Conservation (phyloP, 2,329 filamentous ascomycete species). For the Metarhizium sp. region DNA sequence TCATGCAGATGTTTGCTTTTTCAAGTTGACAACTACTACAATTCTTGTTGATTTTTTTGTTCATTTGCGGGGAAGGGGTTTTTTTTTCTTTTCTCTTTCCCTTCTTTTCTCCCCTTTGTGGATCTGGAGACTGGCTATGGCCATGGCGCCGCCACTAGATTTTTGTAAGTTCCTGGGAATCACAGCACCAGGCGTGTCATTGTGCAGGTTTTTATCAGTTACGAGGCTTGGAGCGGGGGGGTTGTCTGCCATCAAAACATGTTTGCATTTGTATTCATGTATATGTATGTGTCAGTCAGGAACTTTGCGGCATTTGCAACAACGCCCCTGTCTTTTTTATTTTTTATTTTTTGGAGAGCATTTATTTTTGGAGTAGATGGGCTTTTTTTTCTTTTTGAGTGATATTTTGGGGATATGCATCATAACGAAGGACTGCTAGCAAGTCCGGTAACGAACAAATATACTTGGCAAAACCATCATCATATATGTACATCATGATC, state of each 20-base stretch:
- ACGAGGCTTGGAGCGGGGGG: background rate
- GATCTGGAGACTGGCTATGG: background rate
- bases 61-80: background rate
- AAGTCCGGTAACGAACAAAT: background rate
- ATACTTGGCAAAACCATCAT: background rate
- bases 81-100: background rate
- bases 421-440: background rate
- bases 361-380: background rate
- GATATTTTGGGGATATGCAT: background rate
- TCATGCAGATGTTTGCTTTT: too few relatives aligned
- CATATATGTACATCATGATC: background rate
- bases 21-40: background rate
- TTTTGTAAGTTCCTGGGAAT: slow-evolving; percentile 3
- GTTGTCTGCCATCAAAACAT: background rate
- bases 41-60: background rate
- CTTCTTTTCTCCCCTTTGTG: background rate
- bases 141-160: slow-evolving; percentile 5
- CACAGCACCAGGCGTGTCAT: slow-evolving; percentile 6
- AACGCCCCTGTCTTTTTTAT: background rate
- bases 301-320: slow-evolving; percentile 4
- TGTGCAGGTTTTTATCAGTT: background rate
- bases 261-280: background rate
- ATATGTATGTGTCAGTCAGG: background rate
- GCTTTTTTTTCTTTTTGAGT: background rate
- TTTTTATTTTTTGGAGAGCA: background rate